Base-by-base conservation (phyloP, 2,329 filamentous ascomycete species). In the Apiospora aurea region DNA sequence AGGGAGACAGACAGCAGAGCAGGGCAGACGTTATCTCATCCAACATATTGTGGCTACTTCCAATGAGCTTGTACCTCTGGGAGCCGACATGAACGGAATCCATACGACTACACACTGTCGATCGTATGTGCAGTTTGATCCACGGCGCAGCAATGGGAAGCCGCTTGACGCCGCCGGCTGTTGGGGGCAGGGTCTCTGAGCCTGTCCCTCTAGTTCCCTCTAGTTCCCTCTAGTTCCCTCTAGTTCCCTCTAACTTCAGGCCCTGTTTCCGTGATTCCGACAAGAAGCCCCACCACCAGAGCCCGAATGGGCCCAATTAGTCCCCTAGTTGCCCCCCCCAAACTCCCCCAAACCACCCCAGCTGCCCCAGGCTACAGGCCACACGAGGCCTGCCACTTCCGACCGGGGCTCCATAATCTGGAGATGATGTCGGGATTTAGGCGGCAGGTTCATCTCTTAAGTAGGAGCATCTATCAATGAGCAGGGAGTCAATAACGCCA, bases 201-300 rank as follows among this genome's bases (percentile, higher is more conserved):
- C 0, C 18, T 38, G 4, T 5, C 57, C 57, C 29, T 64, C 57
- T 61, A 61, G 53, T 38, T 61, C 53, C 53, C 29, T 34, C 7
- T 34, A 10, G n/a, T n/a, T n/a, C n/a, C 57, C 29, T 64, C 57
- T 61, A 61, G 53, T 38, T 61, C 53, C 57, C 29, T 64, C 57
- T 61, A 61, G 53, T 38, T 61, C 53, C 53, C 29, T 34, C 7
- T 34, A 10, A 18, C 16, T 10, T 41, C 57, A 64, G 57, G 57
- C 57, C 18, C 7, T 41, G 57, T 64, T 64, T 64, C 57, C 57
- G 57, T 41, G n/a, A 64, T 64, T 41, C 57, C 57, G 57, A 64
- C 57, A n/a, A n/a, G 21, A 18, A 24, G 57, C 57, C 57, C 57
- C 34, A 41, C 57, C n/a, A 26, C 26, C 41, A 41, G 57, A 64